Evolutionary conservation across 148 eudicot species (phyloP), one percentile per base, ranked within the genome.

Genomic region (Pouteria glomerata): DNA sequence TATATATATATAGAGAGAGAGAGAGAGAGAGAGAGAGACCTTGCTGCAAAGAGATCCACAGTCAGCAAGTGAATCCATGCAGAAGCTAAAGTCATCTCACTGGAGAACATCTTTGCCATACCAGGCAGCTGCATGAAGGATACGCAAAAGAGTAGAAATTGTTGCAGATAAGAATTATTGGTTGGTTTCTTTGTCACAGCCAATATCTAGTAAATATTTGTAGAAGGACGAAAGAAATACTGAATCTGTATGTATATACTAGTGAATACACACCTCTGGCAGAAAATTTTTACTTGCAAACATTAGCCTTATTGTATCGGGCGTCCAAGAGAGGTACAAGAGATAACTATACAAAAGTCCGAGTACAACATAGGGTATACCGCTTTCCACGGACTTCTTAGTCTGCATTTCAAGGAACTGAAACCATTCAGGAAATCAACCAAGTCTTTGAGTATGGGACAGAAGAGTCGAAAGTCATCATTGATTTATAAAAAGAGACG

Each of bases 11-110:
- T 31, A 2, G 19, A 16, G 13, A 24, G 72, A 33, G 68, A 21
- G 76, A 70, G 64, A 59, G 64, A 59, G 56, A 77, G 76, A 66
- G 69, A 76, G 44, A 66, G 50, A 69, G 66, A 93, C 97, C 98
- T 89, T 64, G 98, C 98, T 66, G 97, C 91, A 77, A 86, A 94
- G 70, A 94, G 96, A 82, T 94, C 98, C 0, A 94, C 88, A 33
- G 82, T 86, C 73, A 91, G 74, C 65, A 91, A 73, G 79, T 94
- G 98, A 84, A 91, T 88, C 98, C 98, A 94, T 34, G 97, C 97
- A 5, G 98, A 94, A 60, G 98, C 96, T 75, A 94, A 73, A 2
- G 98, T 91, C 96, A 89, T 84, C 76, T 94, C 97, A 74, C 58
- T 91, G 18, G 97, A 80, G 75, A 94, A 94, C 98, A 94, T 85